Evolutionary conservation across 805 yeast genomes (phyloP).

Genomic region (Lipomyces yamadae): DNA sequence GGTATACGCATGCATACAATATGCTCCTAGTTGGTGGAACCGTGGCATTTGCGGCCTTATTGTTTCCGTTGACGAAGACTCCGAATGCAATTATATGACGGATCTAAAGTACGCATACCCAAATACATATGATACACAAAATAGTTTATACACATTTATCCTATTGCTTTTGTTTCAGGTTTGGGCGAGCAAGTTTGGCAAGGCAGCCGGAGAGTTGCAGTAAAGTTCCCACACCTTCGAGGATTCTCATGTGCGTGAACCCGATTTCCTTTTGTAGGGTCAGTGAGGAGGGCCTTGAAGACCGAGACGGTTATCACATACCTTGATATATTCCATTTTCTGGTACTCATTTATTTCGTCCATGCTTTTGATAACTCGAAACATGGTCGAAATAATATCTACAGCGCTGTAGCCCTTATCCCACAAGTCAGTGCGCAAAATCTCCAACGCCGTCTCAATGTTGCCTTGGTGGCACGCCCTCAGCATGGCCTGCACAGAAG

Average conservation of each 20-base stretch:
- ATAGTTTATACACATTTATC: neutral
- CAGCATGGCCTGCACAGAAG: slow-evolving; percentile 74
- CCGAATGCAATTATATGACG: slow-evolving; percentile 28
- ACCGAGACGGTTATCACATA: slow-evolving; percentile 2
- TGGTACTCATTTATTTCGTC: slow-evolving; percentile 68
- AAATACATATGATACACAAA: slow-evolving; percentile 14
- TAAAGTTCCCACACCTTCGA: slow-evolving; percentile 90
- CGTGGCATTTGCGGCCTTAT: slow-evolving; percentile 46
- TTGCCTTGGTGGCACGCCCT: slow-evolving; percentile 50
- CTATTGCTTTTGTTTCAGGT: slow-evolving; percentile 11
- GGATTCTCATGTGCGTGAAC: slow-evolving; percentile 83
- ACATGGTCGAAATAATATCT: slow-evolving; percentile 88
- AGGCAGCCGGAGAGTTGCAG: slow-evolving; percentile 84
- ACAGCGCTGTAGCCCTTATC: slow-evolving; percentile 89
- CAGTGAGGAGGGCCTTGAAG: neutral
- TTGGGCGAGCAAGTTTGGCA: slow-evolving; percentile 52
- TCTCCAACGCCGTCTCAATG: slow-evolving; percentile 68
- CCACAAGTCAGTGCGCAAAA: slow-evolving; percentile 72
- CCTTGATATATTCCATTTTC: slow-evolving; percentile 73
- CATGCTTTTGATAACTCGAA: slow-evolving; percentile 81
- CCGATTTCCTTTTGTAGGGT: slow-evolving; percentile 64
- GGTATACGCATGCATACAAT: slow-evolving; percentile 45
- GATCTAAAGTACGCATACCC: neutral
- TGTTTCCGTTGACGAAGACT: slow-evolving; percentile 42
- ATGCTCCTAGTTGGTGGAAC: slow-evolving; percentile 55